These are phyloP conservation scores for Primulina tabacum DNA, from an alignment of 257 asterid species.

Conservation along the genomic window DNA sequence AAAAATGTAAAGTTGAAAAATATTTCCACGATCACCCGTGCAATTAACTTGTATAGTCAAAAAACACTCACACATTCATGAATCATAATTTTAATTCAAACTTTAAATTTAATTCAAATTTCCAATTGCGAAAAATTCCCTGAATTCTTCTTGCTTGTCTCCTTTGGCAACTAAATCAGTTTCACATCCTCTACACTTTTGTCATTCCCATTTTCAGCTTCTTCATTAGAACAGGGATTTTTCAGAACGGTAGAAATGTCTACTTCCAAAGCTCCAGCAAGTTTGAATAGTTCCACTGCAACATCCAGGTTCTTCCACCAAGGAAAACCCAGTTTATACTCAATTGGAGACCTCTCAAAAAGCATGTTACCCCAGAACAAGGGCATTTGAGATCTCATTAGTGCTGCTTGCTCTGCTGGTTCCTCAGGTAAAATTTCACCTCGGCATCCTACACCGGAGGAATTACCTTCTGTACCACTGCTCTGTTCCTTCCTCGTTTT, in stretches of 20 bases:
- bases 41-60: too few relatives aligned
- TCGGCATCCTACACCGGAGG: neutral
- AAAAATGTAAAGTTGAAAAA: too few relatives aligned
- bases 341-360: constrained; percentile 13
- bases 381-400: constrained; percentile 18
- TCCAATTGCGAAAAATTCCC: neutral
- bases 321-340: constrained; percentile 17
- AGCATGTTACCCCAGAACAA: constrained; percentile 22
- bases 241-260: constrained; percentile 33
- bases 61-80: too few relatives aligned
- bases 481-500: neutral
- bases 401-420: constrained; percentile 15
- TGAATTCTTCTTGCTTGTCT: constrained; percentile 18
- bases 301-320: constrained; percentile 19
- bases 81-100: too few relatives aligned
- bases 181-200: constrained; percentile 21
- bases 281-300: constrained; percentile 18
- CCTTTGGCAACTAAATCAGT: constrained; percentile 7
- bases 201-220: constrained; percentile 21
- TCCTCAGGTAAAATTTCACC: neutral
- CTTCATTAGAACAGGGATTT: constrained; percentile 46
- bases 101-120: too few relatives aligned
- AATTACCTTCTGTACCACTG: constrained; percentile 11
- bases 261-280: constrained; percentile 18
- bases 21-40: too few relatives aligned